Conservation (phyloP, 306 rosid species). For the Potentilla sterilis region DNA sequence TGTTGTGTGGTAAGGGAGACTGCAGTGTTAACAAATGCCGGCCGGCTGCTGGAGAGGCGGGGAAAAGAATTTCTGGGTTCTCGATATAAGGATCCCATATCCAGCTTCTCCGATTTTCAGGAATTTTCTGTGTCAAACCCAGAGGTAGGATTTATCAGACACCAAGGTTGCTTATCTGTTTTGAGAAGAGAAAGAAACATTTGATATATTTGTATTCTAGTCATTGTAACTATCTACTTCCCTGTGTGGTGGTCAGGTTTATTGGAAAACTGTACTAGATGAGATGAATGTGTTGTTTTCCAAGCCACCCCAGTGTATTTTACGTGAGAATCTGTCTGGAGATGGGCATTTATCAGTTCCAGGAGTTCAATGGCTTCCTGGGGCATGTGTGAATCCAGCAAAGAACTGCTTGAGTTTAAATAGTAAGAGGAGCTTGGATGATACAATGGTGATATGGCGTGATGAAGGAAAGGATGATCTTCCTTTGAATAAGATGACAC, state of each 20-base stretch:
- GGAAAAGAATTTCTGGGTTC: conserved; percentile 77
- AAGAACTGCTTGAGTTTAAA: conserved; percentile 63
- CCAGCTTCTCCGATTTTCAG: conserved; percentile 75
- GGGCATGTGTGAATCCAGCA: conserved; percentile 80
- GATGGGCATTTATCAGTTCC: conserved; percentile 41
- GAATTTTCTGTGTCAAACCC: conserved; percentile 78
- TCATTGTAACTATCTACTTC: conserved; percentile 18
- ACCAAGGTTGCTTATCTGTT: conserved; percentile 1
- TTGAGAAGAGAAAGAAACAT: neutral
- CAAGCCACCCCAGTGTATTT: conserved; percentile 64
- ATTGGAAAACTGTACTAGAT: conserved; percentile 67
- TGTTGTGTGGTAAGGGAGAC: conserved; percentile 47
- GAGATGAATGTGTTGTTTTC: conserved; percentile 68
- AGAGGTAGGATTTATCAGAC: conserved; percentile 44
- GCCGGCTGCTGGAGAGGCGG: conserved; percentile 61
- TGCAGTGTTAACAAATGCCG: conserved; percentile 61
- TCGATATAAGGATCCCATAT: conserved; percentile 70
- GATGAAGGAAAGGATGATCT: conserved; percentile 69
- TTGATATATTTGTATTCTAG: neutral
- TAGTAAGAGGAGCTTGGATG: conserved; percentile 61
- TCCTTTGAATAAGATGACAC: conserved; percentile 62
- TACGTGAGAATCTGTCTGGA: conserved; percentile 40
- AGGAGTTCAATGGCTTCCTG: conserved; percentile 88
- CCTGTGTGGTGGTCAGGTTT: conserved; percentile 49
- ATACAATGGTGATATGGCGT: conserved; percentile 69